Percentiles rank a stretch among this genome's conserved stretches.
Evolutionary conservation across 2,329 filamentous ascomycete species (phyloP).

Genomic region (Colletotrichum sp.): DNA sequence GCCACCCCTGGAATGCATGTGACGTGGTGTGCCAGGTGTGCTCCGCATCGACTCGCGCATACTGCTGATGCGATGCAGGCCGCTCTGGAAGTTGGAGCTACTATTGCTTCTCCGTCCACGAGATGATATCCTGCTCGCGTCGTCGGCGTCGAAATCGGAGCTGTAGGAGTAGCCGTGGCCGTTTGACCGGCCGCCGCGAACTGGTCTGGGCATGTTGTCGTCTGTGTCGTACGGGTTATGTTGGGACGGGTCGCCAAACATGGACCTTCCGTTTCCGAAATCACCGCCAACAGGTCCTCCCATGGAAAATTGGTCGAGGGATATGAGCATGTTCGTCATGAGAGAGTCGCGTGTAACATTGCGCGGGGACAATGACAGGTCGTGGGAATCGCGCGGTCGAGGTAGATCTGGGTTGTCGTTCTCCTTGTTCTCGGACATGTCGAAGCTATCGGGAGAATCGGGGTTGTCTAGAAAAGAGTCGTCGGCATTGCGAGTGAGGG

Average conservation of each 20-base stretch:
- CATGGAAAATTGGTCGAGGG: constrained; percentile 82
- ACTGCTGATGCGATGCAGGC: constrained; percentile 67
- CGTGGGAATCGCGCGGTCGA: constrained; percentile 73
- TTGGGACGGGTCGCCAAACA: constrained; percentile 16
- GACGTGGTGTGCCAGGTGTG: constrained; percentile 45
- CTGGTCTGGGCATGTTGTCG: constrained; percentile 9
- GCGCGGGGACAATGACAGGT: constrained; percentile 79
- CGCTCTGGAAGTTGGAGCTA: constrained; percentile 72
- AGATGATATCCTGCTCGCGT: constrained; percentile 59
- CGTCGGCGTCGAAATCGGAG: constrained; percentile 64
- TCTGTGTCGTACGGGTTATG: constrained; percentile 19
- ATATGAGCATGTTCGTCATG: constrained; percentile 94
- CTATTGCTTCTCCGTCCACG: constrained; percentile 79
- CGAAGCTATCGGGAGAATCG: constrained; percentile 39
- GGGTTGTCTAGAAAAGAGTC: constrained; percentile 44
- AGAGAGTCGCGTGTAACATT: constrained; percentile 87
- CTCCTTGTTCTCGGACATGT: constrained; percentile 32
- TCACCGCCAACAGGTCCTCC: constrained; percentile 26
- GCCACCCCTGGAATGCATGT: constrained; percentile 58
- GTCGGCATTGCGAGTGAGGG: constrained; percentile 29
- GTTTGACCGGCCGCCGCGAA: constrained; percentile 23
- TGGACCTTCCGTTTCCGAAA: not conserved
- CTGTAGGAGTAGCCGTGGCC: constrained; percentile 58
- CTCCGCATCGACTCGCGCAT: constrained; percentile 53
- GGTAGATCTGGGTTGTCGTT: constrained; percentile 30